A percentile compares a stretch with the other conserved stretches of the same genome.
Evolutionary conservation across 352 stramenopile genomes (phyloP).

Genomic region (Globisporangium sylvaticum): DNA sequence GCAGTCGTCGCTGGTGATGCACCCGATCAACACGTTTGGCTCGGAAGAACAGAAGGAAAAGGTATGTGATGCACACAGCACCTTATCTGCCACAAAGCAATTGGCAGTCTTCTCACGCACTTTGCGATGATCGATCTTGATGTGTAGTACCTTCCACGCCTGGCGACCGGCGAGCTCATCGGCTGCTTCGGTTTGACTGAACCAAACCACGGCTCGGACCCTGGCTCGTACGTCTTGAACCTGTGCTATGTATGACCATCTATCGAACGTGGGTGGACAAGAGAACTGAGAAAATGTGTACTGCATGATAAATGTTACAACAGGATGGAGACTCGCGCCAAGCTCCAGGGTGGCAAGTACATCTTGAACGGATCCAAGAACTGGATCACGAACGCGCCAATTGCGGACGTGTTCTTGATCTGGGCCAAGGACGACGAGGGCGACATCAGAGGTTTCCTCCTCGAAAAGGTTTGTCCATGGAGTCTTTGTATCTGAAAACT

Average conservation of each 20-base stretch:
- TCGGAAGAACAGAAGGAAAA: slow-evolving; percentile 95
- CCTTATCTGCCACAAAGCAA: background rate
- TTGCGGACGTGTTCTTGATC: slow-evolving; percentile 96
- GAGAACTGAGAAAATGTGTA: background rate
- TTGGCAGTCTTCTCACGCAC: slow-evolving; percentile 1
- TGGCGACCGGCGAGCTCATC: slow-evolving; percentile 94
- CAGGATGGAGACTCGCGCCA: slow-evolving; percentile 94
- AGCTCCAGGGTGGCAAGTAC: slow-evolving; percentile 88
- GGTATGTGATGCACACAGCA: slow-evolving; percentile 22
- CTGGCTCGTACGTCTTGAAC: slow-evolving; percentile 55
- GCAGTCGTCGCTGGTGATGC: slow-evolving; percentile 97
- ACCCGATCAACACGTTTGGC: slow-evolving; percentile 97
- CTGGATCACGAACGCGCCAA: slow-evolving; percentile 97
- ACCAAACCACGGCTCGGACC: slow-evolving; percentile 97
- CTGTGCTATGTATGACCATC: background rate
- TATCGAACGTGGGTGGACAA: background rate
- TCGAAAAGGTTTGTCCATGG: slow-evolving; percentile 80
- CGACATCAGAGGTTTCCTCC: slow-evolving; percentile 93
- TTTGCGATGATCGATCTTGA: background rate
- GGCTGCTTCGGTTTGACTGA: slow-evolving; percentile 98
- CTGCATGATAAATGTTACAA: background rate
- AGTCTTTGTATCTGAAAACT: background rate
- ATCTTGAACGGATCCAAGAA: slow-evolving; percentile 95
- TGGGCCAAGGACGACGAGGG: slow-evolving; percentile 96
- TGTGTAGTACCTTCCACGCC: slow-evolving; percentile 89